These are phyloP conservation scores for Knoxia roxburghii DNA, from an alignment of 257 asterid genomes.

Conservation along the genomic window DNA sequence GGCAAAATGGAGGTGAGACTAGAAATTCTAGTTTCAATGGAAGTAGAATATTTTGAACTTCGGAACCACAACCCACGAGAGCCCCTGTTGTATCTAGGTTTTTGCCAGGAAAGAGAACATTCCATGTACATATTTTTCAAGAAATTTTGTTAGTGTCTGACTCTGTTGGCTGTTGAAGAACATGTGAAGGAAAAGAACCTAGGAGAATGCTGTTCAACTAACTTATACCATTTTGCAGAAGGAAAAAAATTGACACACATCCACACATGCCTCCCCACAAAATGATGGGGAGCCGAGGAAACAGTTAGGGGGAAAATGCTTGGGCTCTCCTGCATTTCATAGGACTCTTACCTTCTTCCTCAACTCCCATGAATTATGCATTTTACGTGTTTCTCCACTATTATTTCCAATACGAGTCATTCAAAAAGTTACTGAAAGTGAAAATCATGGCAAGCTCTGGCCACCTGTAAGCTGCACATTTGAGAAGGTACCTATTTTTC, in stretches of 20 bases:
- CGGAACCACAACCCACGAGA: neutral
- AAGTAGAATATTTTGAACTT: neutral
- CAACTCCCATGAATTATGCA: too few relatives aligned
- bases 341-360: too few relatives aligned
- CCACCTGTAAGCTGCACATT: neutral
- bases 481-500: neutral
- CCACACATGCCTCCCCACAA: neutral
- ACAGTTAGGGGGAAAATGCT: neutral
- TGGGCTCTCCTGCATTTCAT: neutral
- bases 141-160: neutral
- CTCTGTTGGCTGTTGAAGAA: neutral
- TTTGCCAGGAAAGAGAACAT: neutral
- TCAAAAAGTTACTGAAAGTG: neutral
- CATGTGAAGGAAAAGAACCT: neutral
- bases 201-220: neutral
- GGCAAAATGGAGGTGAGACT: conserved; percentile 44
- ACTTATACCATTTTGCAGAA: neutral
- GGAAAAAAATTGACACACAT: neutral
- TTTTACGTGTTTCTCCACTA: neutral
- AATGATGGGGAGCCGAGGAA: neutral
- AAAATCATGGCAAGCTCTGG: neutral
- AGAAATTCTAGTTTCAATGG: conserved; percentile 50
- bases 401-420: neutral
- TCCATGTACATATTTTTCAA: too few relatives aligned
- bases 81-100: neutral